phyloP scores from a whole-genome alignment of 306 rosid genomes.

The Ammopiptanthus mongolicus region DNA sequence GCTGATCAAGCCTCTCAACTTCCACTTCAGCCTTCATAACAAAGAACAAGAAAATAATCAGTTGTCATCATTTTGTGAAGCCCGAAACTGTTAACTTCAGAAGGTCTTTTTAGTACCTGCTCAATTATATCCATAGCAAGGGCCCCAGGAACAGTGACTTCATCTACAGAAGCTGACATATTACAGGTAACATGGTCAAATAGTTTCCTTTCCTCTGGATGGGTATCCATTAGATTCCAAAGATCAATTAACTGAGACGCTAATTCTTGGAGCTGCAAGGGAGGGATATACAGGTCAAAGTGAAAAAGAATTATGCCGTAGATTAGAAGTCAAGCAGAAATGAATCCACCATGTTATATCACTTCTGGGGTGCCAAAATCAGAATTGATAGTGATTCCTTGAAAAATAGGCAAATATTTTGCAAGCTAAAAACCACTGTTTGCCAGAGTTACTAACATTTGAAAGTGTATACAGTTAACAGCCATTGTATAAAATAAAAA shows the following conservation, averaged over 20 bases:
- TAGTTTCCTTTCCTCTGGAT: slow-evolving; percentile 73
- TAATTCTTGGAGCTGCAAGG: slow-evolving; percentile 85
- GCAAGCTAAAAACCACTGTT: neutral
- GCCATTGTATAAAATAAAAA: neutral
- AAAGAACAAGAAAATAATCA: slow-evolving; percentile 3
- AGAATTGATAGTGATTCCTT: neutral
- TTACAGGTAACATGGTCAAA: slow-evolving; percentile 97
- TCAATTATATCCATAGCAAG: slow-evolving; percentile 91
- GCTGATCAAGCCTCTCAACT: slow-evolving; percentile 97
- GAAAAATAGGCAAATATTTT: neutral
- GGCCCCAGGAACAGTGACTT: slow-evolving; percentile 94
- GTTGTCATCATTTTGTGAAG: neutral
- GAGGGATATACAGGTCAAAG: neutral
- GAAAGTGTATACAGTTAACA: neutral
- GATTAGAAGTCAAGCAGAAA: slow-evolving; percentile 1
- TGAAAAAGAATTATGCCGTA: neutral
- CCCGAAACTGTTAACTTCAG: slow-evolving; percentile 15
- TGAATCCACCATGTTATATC: neutral
- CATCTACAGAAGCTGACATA: slow-evolving; percentile 93
- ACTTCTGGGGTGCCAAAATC: neutral
- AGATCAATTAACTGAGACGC: slow-evolving; percentile 89
- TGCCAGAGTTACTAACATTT: neutral
- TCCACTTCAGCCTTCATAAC: slow-evolving; percentile 85
- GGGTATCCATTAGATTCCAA: slow-evolving; percentile 99
- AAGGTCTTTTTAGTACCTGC: slow-evolving; percentile 48